phyloP scores from a whole-genome alignment of 1,284 basidiomycete genomes.

The Trametes pubescens region DNA sequence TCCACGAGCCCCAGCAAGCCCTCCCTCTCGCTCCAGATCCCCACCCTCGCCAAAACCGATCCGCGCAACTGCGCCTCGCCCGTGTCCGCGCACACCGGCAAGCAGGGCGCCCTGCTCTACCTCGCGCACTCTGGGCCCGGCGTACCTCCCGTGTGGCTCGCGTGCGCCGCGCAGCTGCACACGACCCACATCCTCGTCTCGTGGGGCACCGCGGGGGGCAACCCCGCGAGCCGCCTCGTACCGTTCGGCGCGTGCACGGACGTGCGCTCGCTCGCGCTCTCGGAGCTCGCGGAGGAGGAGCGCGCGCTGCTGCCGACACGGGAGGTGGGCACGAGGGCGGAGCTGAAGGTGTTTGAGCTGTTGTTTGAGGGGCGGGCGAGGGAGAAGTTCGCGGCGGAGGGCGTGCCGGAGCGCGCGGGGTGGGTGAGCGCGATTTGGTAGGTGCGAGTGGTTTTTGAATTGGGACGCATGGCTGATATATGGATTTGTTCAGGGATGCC shows the following conservation, averaged over 20 bases:
- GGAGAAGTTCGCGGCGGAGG: slow-evolving; percentile 68
- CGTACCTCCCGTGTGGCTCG: slow-evolving; percentile 58
- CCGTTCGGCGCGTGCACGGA: slow-evolving; percentile 62
- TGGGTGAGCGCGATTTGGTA: slow-evolving; percentile 81
- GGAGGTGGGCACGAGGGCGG: slow-evolving; percentile 41
- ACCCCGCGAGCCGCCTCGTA: slow-evolving; percentile 56
- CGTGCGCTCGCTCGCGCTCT: slow-evolving; percentile 61
- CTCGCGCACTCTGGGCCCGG: slow-evolving; percentile 47
- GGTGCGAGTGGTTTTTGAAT: slow-evolving; percentile 34
- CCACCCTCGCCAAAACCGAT: slow-evolving; percentile 6
- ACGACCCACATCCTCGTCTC: slow-evolving; percentile 55
- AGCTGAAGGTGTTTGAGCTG: slow-evolving; percentile 69
- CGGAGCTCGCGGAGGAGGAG: slow-evolving; percentile 54
- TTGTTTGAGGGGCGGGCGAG: slow-evolving; percentile 56
- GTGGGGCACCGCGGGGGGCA: slow-evolving; percentile 53
- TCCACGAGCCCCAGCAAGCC: not conserved
- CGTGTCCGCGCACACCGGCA: slow-evolving; percentile 45
- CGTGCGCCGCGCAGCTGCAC: slow-evolving; percentile 60
- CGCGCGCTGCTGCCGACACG: slow-evolving; percentile 47
- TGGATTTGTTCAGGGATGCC: slow-evolving; percentile 57
- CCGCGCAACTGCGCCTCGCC: slow-evolving; percentile 43
- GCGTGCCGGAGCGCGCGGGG: slow-evolving; percentile 67
- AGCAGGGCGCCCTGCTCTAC: slow-evolving; percentile 58
- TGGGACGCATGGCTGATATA: not conserved
- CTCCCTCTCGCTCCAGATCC: slow-evolving; percentile 27